Base-by-base conservation (phyloP, 75 land plant genomes). In the Picea glauca region DNA sequence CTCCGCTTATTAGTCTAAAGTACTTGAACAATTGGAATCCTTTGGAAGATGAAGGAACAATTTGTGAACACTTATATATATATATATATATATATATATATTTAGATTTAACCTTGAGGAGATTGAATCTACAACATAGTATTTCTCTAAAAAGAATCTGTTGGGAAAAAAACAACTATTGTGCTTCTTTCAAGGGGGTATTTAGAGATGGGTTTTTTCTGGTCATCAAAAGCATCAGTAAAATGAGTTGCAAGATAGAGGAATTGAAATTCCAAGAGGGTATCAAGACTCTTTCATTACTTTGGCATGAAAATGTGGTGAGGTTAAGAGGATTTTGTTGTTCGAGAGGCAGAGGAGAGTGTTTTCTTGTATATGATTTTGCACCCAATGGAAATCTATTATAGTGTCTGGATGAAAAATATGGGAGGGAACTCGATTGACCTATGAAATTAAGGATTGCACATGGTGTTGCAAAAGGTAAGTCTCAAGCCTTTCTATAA, bases 101-200 rank as follows among this genome's bases (percentile, higher is more conserved):
- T 90, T 88, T 38, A 79, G 84, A 78, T 90, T 88, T 84, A 87
- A 90, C 74, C 68, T 93, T 32, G 91, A 96, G 38, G 99, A 93
- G 81, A 84, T 96, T 9, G 99, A 96, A 77, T 76, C 83, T 3
- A 94, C 99, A 8, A 93, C 99, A 12, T 92, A 93, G 78, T 88
- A 88, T 83, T 96, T 96, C 84, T 92, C 96, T 7, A 92, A 91
- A 60, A 83, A 81, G 33, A 91, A 92, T 75, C 78, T 96, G 82
- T 78, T 96, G 74, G 90, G 91, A 26, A 6, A 91, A 85, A 85
- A 89, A 85, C 81, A 82, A 77, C 60, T 89, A 82, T 74, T 88
- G 92, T 2, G 87, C 92, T 3, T 83, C 85, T 31, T 92, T 93
- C 58, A 93, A 86, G 65, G 96, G 95, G 33, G 78, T 87, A 46